Conservation (phyloP, 1,139 yeast species). For the Zhuliangozyma blackwelliae region DNA sequence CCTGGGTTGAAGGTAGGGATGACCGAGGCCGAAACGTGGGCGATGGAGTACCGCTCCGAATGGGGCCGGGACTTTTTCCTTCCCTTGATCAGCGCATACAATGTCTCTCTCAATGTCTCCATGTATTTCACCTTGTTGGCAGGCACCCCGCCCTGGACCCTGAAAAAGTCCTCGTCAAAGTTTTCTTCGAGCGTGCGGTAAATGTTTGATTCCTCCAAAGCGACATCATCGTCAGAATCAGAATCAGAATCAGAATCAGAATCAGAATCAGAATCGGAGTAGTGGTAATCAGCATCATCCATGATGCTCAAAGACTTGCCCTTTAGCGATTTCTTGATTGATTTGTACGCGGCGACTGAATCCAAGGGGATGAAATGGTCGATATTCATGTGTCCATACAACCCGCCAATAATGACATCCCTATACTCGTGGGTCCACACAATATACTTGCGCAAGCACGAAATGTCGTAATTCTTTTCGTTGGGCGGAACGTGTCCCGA, state of each 20-base stretch:
- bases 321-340: conserved; percentile 26
- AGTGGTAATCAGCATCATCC: conserved; percentile 8
- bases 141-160: conserved; percentile 58
- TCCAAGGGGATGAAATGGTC: conserved; percentile 82
- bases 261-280: conserved; percentile 6
- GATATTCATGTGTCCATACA: conserved; percentile 85
- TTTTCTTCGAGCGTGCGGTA: conserved; percentile 12
- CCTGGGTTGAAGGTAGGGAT: conserved; percentile 86
- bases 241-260: conserved; percentile 4
- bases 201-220: conserved; percentile 16
- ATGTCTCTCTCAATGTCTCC: conserved; percentile 48
- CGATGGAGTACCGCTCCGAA: conserved; percentile 62
- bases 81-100: conserved; percentile 48
- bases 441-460: conserved; percentile 69
- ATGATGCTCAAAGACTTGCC: conserved; percentile 8
- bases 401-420: conserved; percentile 76
- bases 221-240: conserved; percentile 8
- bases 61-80: conserved; percentile 38
- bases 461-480: conserved; percentile 66
- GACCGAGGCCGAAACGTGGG: conserved; percentile 71
- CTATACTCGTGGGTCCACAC: conserved; percentile 79
- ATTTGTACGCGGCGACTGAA: conserved; percentile 60
- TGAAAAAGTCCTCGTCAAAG: conserved; percentile 17
- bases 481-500: conserved; percentile 88
- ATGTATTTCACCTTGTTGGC: conserved; percentile 58